Evolutionary conservation across 371 early-diverging fungal genomes (phyloP).

Genomic region (Rhizopus sp.): DNA sequence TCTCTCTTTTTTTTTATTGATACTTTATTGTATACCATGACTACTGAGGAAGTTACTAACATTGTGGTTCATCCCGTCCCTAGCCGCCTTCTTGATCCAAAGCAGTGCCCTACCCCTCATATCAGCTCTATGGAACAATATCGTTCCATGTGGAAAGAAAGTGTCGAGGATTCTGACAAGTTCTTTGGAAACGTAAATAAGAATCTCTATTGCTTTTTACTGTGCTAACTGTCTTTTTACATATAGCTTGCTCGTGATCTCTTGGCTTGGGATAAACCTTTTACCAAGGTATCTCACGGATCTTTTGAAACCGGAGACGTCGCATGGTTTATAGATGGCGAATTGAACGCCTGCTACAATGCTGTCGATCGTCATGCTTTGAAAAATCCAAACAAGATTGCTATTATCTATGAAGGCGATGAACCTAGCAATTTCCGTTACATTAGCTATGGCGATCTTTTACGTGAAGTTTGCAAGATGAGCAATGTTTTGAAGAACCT

Average conservation of each 20-base stretch:
- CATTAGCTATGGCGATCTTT: constrained; percentile 85
- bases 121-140: constrained; percentile 79
- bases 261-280: constrained; percentile 79
- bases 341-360: constrained; percentile 94
- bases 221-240: background rate
- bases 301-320: constrained; percentile 76
- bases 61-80: constrained; percentile 55
- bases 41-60: constrained; percentile 2
- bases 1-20: background rate
- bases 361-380: constrained; percentile 96
- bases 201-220: background rate
- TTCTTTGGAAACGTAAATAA: constrained; percentile 83
- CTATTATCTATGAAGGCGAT: constrained; percentile 92
- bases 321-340: constrained; percentile 93
- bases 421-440: constrained; percentile 73
- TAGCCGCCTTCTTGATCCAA: constrained; percentile 51
- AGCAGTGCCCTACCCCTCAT: constrained; percentile 65
- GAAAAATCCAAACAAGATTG: constrained; percentile 67
- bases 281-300: constrained; percentile 66
- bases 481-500: constrained; percentile 78
- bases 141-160: constrained; percentile 73
- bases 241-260: constrained; percentile 64
- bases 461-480: constrained; percentile 79
- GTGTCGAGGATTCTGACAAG: constrained; percentile 74
- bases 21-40: background rate